phyloP scores from a whole-genome alignment of 2,329 filamentous ascomycete species.

The Penicillium oxalicum region DNA sequence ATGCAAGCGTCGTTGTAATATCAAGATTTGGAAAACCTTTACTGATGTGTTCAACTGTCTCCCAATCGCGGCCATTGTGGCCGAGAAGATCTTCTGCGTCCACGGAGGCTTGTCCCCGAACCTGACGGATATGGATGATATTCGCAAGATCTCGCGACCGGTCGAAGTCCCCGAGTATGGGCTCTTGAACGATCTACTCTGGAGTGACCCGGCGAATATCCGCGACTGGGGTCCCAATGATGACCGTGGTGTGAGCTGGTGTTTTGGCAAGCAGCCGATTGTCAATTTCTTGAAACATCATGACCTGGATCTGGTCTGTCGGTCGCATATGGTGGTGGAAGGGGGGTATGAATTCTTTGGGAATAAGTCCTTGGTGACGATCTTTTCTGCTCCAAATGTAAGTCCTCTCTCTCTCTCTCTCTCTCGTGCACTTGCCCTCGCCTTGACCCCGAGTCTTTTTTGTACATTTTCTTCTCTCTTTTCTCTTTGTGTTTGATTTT shows the following conservation, averaged over 20 bases:
- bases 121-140: constrained; percentile 3
- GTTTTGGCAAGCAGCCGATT: constrained; percentile 1
- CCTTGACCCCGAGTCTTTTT: too few species aligned
- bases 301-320: constrained; percentile 1
- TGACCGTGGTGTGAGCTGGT: constrained; percentile 2
- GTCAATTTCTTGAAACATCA: constrained; percentile 5
- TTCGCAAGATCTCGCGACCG: constrained; percentile 2
- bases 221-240: constrained; percentile 2
- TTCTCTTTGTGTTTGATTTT: neutral
- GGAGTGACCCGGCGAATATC: constrained; percentile 3
- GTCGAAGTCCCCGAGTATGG: constrained; percentile 3
- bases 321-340: constrained; percentile 4
- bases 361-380: constrained; percentile 1
- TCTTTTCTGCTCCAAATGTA: constrained; percentile 3
- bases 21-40: constrained; percentile 4
- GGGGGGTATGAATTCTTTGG: constrained; percentile 4
- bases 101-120: constrained; percentile 2
- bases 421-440: too few species aligned
- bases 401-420: neutral
- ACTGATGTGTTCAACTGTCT: constrained; percentile 5
- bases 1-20: constrained; percentile 3
- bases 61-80: neutral
- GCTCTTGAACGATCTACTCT: constrained; percentile 2
- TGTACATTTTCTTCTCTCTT: neutral
- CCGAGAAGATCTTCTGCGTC: constrained; percentile 3